Conservation (phyloP, 1,284 basidiomycete species). For the Retiboletus fuscus region DNA sequence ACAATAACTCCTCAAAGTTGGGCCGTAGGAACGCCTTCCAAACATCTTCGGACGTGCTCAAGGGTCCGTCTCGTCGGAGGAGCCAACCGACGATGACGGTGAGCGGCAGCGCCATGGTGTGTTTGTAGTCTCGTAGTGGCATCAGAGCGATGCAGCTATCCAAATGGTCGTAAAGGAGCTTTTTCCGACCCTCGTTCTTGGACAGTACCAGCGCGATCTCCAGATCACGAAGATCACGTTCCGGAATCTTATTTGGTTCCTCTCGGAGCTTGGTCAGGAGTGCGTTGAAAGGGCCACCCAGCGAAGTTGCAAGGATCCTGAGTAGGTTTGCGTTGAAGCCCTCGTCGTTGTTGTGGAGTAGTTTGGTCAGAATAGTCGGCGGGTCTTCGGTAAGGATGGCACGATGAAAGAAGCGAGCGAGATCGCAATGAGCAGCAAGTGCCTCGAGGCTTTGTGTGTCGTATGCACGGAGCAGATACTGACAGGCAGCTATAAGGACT, state of each 20-base stretch:
- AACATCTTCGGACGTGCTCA: constrained; percentile 2
- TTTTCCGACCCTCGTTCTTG: constrained; percentile 10
- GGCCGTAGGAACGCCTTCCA: constrained; percentile 19
- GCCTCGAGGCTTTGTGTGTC: neutral
- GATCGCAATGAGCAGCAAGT: constrained; percentile 13
- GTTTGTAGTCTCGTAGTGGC: neutral
- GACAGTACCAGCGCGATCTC: constrained; percentile 20
- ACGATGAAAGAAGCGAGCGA: constrained; percentile 14
- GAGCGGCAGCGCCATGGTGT: constrained; percentile 18
- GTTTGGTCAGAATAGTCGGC: constrained; percentile 10
- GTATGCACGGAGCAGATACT: neutral
- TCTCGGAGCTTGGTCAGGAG: constrained; percentile 15
- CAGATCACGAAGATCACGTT: constrained; percentile 21
- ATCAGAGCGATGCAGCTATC: constrained; percentile 16
- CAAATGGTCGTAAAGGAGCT: constrained; percentile 20
- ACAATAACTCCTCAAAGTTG: constrained; percentile 15
- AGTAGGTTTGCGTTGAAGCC: constrained; percentile 11
- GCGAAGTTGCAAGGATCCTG: constrained; percentile 8
- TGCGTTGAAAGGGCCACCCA: constrained; percentile 11
- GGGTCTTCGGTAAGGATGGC: constrained; percentile 17
- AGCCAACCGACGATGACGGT: constrained; percentile 21
- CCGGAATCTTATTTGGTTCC: constrained; percentile 15
- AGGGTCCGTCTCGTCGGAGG: constrained; percentile 14
- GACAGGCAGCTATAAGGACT: constrained; percentile 14
- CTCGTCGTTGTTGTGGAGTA: constrained; percentile 5